Conservation (phyloP, 2,329 filamentous ascomycete genomes). For the Bertia moriformis region DNA sequence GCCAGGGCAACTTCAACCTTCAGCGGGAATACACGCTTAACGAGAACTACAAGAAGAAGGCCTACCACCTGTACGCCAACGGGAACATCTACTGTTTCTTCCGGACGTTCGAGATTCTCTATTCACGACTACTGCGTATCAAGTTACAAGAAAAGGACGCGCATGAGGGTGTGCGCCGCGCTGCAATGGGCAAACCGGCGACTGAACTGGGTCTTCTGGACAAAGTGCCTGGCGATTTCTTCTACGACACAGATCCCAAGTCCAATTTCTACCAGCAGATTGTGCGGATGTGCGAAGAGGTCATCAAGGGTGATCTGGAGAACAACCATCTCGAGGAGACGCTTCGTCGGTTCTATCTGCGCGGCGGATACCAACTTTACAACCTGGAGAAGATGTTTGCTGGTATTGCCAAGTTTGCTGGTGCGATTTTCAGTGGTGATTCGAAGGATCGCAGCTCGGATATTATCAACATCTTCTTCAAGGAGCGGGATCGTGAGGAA, state of each 20-base stretch:
- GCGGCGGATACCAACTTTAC: conserved; percentile 84
- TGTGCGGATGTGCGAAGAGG: conserved; percentile 72
- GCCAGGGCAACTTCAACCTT: conserved; percentile 39
- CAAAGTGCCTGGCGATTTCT: conserved; percentile 54
- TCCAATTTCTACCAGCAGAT: conserved; percentile 76
- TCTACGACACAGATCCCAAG: conserved; percentile 48
- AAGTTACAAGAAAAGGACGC: conserved; percentile 68
- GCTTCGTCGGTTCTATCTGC: conserved; percentile 79
- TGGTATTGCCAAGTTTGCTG: conserved; percentile 65
- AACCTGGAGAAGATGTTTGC: conserved; percentile 79
- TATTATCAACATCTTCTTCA: conserved; percentile 74
- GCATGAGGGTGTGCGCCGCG: conserved; percentile 56
- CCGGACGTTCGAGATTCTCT: conserved; percentile 81
- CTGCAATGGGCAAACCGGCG: conserved; percentile 65
- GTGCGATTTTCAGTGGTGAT: conserved; percentile 73
- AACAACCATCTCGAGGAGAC: conserved; percentile 76
- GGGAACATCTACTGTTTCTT: conserved; percentile 89
- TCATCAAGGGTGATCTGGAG: conserved; percentile 69
- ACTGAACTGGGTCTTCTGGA: conserved; percentile 72
- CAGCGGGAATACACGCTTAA: conserved; percentile 36
- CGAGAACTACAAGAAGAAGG: conserved; percentile 48
- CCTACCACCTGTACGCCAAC: conserved; percentile 84
- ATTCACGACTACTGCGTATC: conserved; percentile 67
- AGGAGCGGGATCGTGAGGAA: conserved; percentile 66
- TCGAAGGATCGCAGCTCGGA: conserved; percentile 87